Base-by-base conservation (phyloP, 192 early-diverging fungal genomes). In the Umbelopsis vinacea region DNA sequence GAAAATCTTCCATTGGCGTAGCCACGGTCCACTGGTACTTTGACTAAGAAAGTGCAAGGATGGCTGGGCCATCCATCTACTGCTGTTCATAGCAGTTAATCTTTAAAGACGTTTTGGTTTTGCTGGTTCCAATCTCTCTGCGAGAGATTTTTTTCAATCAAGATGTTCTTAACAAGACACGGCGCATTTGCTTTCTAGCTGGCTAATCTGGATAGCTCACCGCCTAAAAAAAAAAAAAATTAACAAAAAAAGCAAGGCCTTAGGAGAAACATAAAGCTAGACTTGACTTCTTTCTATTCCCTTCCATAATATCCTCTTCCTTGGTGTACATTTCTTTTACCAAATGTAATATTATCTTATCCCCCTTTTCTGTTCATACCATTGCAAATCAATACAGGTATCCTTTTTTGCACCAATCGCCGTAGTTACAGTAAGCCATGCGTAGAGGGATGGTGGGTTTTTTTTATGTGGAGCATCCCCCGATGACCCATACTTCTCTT, bases 21-120 rank as follows among this genome's bases (percentile, higher is more conserved):
- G 77, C 79, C 26, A 66, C 79, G 1, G 87, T 89, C 74, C 79
- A 74, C 5, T 89, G 88, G 88, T 77, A 76, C 40, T 77, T 82
- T 70, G 79, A 78, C 50, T 77, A 77, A 77, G 23, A 37, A 14
- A 29, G 2, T 29, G 22, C 21, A 8, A 26, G n/a, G 52, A 52
- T 26, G 14, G 22, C 33, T 37, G 17, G 0, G 7, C 4, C 26
- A 35, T 37, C 17, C 15, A 33, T 63, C 26, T 60, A 35, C 11
- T 60, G 33, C 57, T 63, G 57, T 63, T 33, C 57, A 37, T 7
- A 63, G 37, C 10, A 37, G 57, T 63, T 17, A 15, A 15, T 24
- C 11, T 37, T 37, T 63, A 38, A 63, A 50, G 48, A 50, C n/a
- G 48, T 15, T 17, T 43, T 19, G 48, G 33, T 63, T 63, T 63